Percentiles rank a stretch among this genome's conserved stretches.
Conservation (phyloP, 2,329 filamentous ascomycete species). For the Calonectria honghensis region DNA sequence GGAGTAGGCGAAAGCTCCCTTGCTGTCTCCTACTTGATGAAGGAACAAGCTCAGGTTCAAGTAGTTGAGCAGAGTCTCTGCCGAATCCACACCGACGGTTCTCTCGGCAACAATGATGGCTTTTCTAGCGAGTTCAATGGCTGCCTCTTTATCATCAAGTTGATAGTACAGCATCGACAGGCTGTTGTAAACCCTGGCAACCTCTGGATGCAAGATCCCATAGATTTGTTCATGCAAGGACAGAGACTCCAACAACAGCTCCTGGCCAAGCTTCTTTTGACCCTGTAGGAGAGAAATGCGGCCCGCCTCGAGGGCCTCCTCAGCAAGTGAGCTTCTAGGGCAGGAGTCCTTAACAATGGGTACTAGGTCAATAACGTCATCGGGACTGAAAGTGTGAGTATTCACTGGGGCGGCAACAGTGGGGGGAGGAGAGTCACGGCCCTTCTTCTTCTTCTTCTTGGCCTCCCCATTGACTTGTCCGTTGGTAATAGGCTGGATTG, state of each 20-base stretch:
- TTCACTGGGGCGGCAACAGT: conserved; percentile 65
- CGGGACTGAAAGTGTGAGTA: conserved; percentile 78
- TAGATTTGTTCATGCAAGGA: conserved; percentile 99
- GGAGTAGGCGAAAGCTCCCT: conserved; percentile 89
- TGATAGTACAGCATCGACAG: conserved; percentile 97
- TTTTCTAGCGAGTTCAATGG: conserved; percentile 96
- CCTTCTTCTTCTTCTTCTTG: conserved; percentile 80
- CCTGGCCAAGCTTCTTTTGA: conserved; percentile 96
- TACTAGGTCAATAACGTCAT: conserved; percentile 94
- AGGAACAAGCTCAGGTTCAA: conserved; percentile 96
- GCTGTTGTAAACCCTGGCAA: conserved; percentile 95
- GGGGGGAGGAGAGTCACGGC: conserved; percentile 72
- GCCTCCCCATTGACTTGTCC: conserved; percentile 66
- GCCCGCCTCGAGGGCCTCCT: conserved; percentile 96
- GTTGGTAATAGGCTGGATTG: conserved; percentile 60
- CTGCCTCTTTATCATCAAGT: conserved; percentile 97
- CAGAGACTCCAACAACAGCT: conserved; percentile 95
- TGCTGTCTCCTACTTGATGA: conserved; percentile 93
- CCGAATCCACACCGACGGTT: conserved; percentile 93
- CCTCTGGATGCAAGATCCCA: conserved; percentile 96
- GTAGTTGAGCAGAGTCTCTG: conserved; percentile 95
- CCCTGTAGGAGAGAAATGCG: conserved; percentile 96
- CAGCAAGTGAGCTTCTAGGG: conserved; percentile 91
- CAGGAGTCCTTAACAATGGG: conserved; percentile 96
- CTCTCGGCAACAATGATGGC: conserved; percentile 97